A percentile compares a stretch with the other conserved stretches of the same genome.
These are phyloP conservation scores for Suillus paluster DNA, from an alignment of 768 basidiomycete species.

Conservation along the genomic window DNA sequence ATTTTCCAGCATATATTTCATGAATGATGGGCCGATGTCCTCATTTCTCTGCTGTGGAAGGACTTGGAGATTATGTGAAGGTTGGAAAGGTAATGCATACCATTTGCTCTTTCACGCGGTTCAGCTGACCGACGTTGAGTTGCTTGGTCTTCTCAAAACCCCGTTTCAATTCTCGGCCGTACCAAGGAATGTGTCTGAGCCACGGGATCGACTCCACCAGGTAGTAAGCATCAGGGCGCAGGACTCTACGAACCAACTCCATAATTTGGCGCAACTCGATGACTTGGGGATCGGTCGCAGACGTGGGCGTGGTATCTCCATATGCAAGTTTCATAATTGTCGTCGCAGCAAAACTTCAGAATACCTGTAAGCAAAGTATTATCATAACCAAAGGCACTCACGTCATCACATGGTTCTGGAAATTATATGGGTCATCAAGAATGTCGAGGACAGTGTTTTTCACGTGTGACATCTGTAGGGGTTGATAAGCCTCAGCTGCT, in stretches of 20 bases:
- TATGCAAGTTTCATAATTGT: too few species aligned
- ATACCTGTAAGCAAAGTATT: too few species aligned
- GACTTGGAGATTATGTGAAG: background rate
- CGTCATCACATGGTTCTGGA: too few species aligned
- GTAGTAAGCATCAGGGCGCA: conserved; percentile 34
- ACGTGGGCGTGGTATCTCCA: too few species aligned
- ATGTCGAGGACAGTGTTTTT: too few species aligned
- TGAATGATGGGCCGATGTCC: conserved; percentile 40
- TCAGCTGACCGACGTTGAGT: conserved; percentile 53
- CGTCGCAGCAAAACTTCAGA: too few species aligned
- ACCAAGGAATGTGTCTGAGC: conserved; percentile 56
- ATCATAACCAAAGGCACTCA: too few species aligned
- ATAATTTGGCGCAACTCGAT: too few species aligned
- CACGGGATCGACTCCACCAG: conserved; percentile 40
- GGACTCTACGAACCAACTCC: conserved; percentile 17
- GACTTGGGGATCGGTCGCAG: too few species aligned
- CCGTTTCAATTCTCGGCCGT: conserved; percentile 52
- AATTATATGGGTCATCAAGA: too few species aligned
- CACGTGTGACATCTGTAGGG: too few species aligned
- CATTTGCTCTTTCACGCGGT: conserved; percentile 44
- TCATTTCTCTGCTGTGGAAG: conserved; percentile 11
- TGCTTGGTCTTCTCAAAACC: conserved; percentile 54
- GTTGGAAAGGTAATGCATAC: conserved; percentile 24
- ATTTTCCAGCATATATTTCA: conserved; percentile 54
- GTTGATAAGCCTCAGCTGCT: too few species aligned